A percentile compares a stretch with the other conserved stretches of the same genome.
Conservation (phyloP, 2,329 filamentous ascomycete species). For the Aspergillus aculeatinus region DNA sequence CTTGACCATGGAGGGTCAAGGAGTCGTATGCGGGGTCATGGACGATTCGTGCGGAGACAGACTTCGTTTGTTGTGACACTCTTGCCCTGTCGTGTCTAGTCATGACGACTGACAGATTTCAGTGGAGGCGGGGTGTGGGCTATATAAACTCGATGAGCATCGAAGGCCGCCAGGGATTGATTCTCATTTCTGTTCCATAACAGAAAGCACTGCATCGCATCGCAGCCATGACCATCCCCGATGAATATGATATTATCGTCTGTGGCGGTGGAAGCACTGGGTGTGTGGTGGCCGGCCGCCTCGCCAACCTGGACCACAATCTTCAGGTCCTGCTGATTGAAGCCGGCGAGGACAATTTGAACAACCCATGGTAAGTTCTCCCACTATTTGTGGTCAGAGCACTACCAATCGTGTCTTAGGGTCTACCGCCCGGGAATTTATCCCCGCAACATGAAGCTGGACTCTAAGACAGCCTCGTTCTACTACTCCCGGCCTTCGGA, state of each 20-base stretch:
- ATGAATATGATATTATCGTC: conserved; percentile 79
- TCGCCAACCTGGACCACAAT: conserved; percentile 74
- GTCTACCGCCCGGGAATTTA: conserved; percentile 74
- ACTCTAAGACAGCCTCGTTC: conserved; percentile 79
- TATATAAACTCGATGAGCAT: not conserved
- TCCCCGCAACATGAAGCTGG: conserved; percentile 75
- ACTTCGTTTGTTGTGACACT: not conserved
- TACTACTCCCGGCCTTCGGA: conserved; percentile 75
- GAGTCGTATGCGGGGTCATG: not conserved
- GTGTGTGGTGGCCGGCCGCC: conserved; percentile 44
- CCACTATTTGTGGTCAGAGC: not conserved
- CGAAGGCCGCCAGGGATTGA: not conserved
- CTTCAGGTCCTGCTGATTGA: conserved; percentile 70
- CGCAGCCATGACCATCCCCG: conserved; percentile 61
- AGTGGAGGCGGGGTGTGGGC: not conserved
- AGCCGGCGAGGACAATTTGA: conserved; percentile 70
- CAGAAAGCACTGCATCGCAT: not conserved
- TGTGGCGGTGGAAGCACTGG: conserved; percentile 68
- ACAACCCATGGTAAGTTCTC: conserved; percentile 64
- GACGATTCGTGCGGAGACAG: conserved; percentile 1
- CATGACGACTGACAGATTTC: not conserved
- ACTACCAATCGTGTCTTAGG: conserved; percentile 37
- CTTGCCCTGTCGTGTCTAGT: not conserved
- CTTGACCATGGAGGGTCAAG: not conserved
- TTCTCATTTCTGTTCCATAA: not conserved